Evolutionary conservation across 2,329 filamentous ascomycete genomes (phyloP), one percentile per base, ranked within the genome.

Genomic region (Aspergillus thermomutatus): DNA sequence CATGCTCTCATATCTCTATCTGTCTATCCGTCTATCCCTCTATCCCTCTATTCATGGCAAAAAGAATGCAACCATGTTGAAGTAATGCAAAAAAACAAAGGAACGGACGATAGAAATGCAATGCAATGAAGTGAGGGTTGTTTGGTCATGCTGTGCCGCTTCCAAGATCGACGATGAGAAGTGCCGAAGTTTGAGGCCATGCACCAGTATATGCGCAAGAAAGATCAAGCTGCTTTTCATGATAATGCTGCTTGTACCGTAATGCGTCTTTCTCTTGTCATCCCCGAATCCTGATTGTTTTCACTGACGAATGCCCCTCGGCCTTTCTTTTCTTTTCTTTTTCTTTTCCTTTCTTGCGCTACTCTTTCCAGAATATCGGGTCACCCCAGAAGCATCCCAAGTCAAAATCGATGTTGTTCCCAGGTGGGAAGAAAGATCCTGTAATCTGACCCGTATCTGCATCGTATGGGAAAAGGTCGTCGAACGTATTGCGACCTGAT

Each of bases 371-470:
- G 28, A 61, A 69, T 8, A 69, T 60, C 6, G 69, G 63, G 55
- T 70, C 69, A 40, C 66, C 66, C 66, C 69, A 72, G 55, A 69
- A 65, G 58, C 67, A 71, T 1, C 64, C 67, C 55, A 73, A 56
- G 25, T 73, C 70, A 47, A 72, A 54, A 40, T 73, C 71, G 26
- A 73, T 45, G 26, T 65, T 69, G 4, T 60, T 50, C 23, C 61
- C 64, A 6, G 60, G 50, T n/a, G 71, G 71, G 57, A 75, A 75
- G 53, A 75, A 72, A 4, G 71, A 73, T n/a, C 70, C 70, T 0
- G 70, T 73, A 0, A 75, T 68, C 49, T 74, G 71, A 21, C 72
- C 72, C 1, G 70, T 73, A 46, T 56, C 61, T 21, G 72, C 67
- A 52, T 75, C 72, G 31, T 70, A 74, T 1, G 72, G 72, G 27